phyloP scores from a whole-genome alignment of 768 basidiomycete genomes.

The Tulasnella sp. region DNA sequence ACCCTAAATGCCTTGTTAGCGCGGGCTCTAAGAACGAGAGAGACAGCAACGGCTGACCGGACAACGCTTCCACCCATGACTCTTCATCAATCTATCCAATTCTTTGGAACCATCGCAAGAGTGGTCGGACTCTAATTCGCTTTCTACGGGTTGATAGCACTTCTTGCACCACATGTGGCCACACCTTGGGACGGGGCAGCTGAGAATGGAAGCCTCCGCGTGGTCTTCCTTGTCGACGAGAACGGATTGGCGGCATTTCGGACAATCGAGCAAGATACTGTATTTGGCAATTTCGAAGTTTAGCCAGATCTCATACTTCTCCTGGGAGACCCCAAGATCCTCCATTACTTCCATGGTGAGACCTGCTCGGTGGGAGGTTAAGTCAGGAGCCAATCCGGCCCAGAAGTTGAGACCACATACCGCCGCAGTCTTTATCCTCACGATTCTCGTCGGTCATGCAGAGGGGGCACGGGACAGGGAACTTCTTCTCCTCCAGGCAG shows the following conservation, averaged over 20 bases:
- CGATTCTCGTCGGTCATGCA: constrained; percentile 41
- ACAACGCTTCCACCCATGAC: constrained; percentile 62
- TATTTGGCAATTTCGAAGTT: constrained; percentile 49
- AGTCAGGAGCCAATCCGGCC: neutral
- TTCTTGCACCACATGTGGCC: constrained; percentile 57
- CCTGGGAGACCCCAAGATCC: constrained; percentile 47
- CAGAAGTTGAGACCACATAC: constrained; percentile 34
- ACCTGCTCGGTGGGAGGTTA: constrained; percentile 36
- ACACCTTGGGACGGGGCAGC: constrained; percentile 52
- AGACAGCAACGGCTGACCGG: constrained; percentile 42
- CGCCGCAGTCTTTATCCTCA: constrained; percentile 35
- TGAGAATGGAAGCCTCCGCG: constrained; percentile 42
- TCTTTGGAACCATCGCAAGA: constrained; percentile 60
- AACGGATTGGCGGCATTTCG: constrained; percentile 50
- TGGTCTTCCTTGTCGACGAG: constrained; percentile 54
- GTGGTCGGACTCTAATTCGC: constrained; percentile 44
- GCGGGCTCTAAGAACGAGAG: neutral
- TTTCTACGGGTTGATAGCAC: constrained; percentile 48
- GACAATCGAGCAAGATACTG: constrained; percentile 50
- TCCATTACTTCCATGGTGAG: constrained; percentile 45
- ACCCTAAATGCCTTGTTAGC: neutral
- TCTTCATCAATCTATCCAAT: constrained; percentile 50
- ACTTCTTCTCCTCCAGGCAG: constrained; percentile 52
- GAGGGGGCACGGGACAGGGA: constrained; percentile 59
- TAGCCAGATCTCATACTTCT: constrained; percentile 43